Base-by-base conservation (phyloP, 768 basidiomycete species). In the Calocybe cyanea region DNA sequence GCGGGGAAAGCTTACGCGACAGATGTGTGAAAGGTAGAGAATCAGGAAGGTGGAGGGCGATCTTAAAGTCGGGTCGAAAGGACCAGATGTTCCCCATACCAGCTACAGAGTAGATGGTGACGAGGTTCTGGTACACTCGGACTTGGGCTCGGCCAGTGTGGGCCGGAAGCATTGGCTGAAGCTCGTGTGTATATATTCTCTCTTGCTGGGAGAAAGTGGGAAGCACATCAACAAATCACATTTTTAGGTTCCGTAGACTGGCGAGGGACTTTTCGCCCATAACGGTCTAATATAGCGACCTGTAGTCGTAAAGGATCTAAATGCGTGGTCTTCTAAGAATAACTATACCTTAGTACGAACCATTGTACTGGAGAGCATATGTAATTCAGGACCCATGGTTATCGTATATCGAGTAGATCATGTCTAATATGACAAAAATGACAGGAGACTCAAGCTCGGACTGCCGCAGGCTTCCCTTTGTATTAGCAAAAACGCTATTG, bases 71-170 rank as follows among this genome's bases (percentile, higher is more conserved):
- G 33, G 44, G 45, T 24, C 30, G 36, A 17, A 42, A 37, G 41
- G 46, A 47, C 41, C 48, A 31, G 51, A 41, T 49, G 49, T 52
- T 53, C 52, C 55, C 59, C 56, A 57, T 57, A 54, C 58, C 59
- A 51, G 53, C 52, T 53, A 56, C 57, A 47, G 46, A 51, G 45
- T 49, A 50, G 49, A 63, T 57, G 57, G 57, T 55, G 56, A 61
- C 63, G 59, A 62, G 55, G 61, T 54, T 56, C 57, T 60, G 63
- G 63, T 60, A 61, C 58, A 52, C 44, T 45, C 41, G 45, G 53
- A 49, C 55, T 49, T 31, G 46, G 43, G 24, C 38, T 28, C 32
- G 34, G 59, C 56, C 55, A 62, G 55, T 21, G 48, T 37, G 38
- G 53, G 41, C 54, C 54, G 57, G 56, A 53, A 57, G 53, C 54